A percentile compares a stretch with the other conserved stretches of the same genome.
phyloP scores from a whole-genome alignment of 164 flowering plant species.

The Taxillus chinensis region DNA sequence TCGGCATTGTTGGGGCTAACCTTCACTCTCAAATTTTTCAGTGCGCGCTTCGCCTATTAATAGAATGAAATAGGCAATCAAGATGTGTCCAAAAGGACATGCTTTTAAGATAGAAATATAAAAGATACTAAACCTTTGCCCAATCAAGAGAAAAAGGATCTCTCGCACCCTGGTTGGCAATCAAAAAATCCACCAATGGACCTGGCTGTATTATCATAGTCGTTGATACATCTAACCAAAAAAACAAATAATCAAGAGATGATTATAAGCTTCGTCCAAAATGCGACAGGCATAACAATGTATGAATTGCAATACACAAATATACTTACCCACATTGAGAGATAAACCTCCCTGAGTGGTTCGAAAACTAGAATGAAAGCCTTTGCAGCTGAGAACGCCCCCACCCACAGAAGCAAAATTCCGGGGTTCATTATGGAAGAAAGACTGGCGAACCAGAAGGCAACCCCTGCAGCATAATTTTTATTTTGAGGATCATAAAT shows the following conservation, averaged over 20 bases:
- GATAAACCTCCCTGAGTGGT: slow-evolving; percentile 80
- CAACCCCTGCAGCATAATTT: slow-evolving; percentile 59
- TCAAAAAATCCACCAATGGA: background rate
- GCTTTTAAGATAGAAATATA: background rate
- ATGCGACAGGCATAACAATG: background rate
- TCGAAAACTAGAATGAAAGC: slow-evolving; percentile 82
- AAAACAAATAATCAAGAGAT: background rate
- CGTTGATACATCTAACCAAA: slow-evolving; percentile 1
- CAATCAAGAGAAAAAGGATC: slow-evolving; percentile 1
- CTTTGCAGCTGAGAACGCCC: slow-evolving; percentile 80
- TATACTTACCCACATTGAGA: slow-evolving; percentile 54
- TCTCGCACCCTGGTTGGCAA: slow-evolving; percentile 1
- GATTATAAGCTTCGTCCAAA: background rate
- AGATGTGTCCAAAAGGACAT: background rate
- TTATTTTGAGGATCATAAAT: too few relatives aligned
- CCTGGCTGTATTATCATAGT: slow-evolving; percentile 6
- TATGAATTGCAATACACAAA: background rate
- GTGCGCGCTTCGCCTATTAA: slow-evolving; percentile 1
- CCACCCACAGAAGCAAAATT: slow-evolving; percentile 73
- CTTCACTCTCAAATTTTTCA: background rate
- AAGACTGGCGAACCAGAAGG: slow-evolving; percentile 85
- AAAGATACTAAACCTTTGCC: background rate
- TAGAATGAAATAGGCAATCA: background rate
- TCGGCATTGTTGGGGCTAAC: background rate
- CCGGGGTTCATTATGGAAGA: slow-evolving; percentile 60